Base-by-base conservation (phyloP, 495 filamentous ascomycete species). In the Talaromyces borbonicus region DNA sequence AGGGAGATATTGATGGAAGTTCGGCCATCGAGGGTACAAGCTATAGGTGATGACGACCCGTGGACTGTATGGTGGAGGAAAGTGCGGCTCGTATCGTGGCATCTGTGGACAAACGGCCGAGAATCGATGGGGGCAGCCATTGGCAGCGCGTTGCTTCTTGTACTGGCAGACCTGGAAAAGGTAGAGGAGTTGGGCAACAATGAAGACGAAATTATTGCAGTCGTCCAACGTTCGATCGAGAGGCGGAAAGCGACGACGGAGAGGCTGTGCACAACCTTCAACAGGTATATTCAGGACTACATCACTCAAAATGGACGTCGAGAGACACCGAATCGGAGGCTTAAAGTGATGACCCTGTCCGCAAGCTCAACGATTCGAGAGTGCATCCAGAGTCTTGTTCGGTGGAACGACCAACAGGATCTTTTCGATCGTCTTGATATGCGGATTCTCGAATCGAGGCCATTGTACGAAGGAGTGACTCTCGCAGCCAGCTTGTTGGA, bases 81-180 rank as follows among this genome's bases (percentile, higher is more conserved):
- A 5, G 50, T 80, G 11, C 66, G 77, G 18, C 68, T 74, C 62
- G 70, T 65, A 20, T 77, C 71, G 2, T 85, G 79, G 79, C 79
- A 84, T 56, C 50, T 84, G 1, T 75, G 69, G 54, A 77, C 78
- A 46, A 77, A 81, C 45, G 74, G 78, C 0, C 71, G 78, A 12
- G 72, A 77, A 46, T 81, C 75, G 51, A 83, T 84, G 79, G 71
- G 73, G 2, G 67, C 78, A 0, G 73, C 78, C 1, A 82, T 78
- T 15, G 57, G 73, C 40, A 72, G 67, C 24, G 72, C 65, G 0
- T 30, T 80, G 22, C 50, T 81, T 1, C 57, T 59, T 11, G 59
- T 69, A 7, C 60, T 83, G 14, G 49, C 49, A 7, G 62, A 68
- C 7, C 55, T 70, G 18, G 58, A 66, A 5, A 47, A 57, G 7